Conservation (phyloP, 495 filamentous ascomycete genomes). For the Penicillium robsamsonii region DNA sequence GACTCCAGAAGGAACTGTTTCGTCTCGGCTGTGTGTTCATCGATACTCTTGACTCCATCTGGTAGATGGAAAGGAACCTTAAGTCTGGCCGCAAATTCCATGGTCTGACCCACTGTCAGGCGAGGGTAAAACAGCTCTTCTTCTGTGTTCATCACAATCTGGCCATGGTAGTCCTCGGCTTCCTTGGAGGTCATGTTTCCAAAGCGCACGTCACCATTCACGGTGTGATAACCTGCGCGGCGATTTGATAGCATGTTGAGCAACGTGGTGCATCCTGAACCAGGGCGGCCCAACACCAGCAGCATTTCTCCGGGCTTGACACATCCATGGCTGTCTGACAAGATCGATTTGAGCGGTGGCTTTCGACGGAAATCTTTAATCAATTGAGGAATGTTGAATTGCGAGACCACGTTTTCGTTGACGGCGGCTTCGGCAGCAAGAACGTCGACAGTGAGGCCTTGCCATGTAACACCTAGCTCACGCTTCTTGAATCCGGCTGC, state of each 20-base stretch:
- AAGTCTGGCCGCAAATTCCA: slow-evolving; percentile 58
- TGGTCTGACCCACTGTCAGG: slow-evolving; percentile 67
- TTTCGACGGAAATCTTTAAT: slow-evolving; percentile 36
- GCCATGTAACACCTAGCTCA: slow-evolving; percentile 56
- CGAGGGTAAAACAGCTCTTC: slow-evolving; percentile 70
- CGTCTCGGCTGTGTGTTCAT: slow-evolving; percentile 44
- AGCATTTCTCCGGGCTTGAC: slow-evolving; percentile 55
- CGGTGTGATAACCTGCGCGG: slow-evolving; percentile 50
- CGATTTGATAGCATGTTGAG: slow-evolving; percentile 68
- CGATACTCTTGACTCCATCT: slow-evolving; percentile 39
- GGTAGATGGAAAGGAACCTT: slow-evolving; percentile 37
- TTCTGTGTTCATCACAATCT: slow-evolving; percentile 68
- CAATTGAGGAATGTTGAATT: slow-evolving; percentile 51
- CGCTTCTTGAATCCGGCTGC: slow-evolving; percentile 44
- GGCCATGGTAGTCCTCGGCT: slow-evolving; percentile 59
- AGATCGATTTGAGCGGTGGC: slow-evolving; percentile 33
- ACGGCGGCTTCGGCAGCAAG: slow-evolving; percentile 44
- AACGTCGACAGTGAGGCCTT: slow-evolving; percentile 41
- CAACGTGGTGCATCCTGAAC: slow-evolving; percentile 44
- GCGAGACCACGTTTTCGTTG: slow-evolving; percentile 51
- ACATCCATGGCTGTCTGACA: slow-evolving; percentile 40
- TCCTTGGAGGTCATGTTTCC: slow-evolving; percentile 55
- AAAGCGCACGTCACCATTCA: slow-evolving; percentile 57
- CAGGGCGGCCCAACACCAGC: slow-evolving; percentile 44
- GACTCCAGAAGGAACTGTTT: slow-evolving; percentile 71